Evolutionary conservation across 495 filamentous ascomycete species (phyloP).

Genomic region (Baudoinia panamericana): DNA sequence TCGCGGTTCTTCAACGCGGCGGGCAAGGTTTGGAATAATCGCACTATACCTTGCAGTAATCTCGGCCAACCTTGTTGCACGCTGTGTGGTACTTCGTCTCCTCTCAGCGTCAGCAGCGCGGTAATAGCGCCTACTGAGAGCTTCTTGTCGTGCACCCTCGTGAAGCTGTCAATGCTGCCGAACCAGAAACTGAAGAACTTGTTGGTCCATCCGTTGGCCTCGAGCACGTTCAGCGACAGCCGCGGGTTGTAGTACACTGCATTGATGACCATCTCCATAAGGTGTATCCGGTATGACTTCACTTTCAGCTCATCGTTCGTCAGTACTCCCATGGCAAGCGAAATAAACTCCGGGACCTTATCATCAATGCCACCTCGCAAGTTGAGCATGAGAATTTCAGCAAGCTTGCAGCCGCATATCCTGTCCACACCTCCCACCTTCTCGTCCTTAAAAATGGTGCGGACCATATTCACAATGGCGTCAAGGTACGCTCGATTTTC

Average conservation of each 20-base stretch:
- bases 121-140: conserved; percentile 88
- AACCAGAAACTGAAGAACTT: conserved; percentile 99
- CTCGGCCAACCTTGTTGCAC: conserved; percentile 96
- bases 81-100: conserved; percentile 67
- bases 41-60: conserved; percentile 76
- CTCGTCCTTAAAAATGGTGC: conserved; percentile 62
- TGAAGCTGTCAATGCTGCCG: conserved; percentile 85
- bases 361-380: conserved; percentile 81
- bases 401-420: conserved; percentile 97
- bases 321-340: conserved; percentile 75
- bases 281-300: conserved; percentile 83
- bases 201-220: conserved; percentile 92
- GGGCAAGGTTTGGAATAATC: conserved; percentile 83
- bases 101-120: conserved; percentile 60
- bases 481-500: conserved; percentile 76
- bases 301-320: conserved; percentile 56
- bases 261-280: conserved; percentile 99
- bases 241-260: conserved; percentile 90
- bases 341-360: conserved; percentile 73
- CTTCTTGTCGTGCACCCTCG: conserved; percentile 94
- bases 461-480: conserved; percentile 74
- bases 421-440: conserved; percentile 90
- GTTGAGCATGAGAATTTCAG: conserved; percentile 92
- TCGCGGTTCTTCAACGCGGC: conserved; percentile 80
- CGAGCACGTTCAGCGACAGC: conserved; percentile 69